phyloP scores from a whole-genome alignment of 495 filamentous ascomycete genomes.

The Trypethelium eluteriae region DNA sequence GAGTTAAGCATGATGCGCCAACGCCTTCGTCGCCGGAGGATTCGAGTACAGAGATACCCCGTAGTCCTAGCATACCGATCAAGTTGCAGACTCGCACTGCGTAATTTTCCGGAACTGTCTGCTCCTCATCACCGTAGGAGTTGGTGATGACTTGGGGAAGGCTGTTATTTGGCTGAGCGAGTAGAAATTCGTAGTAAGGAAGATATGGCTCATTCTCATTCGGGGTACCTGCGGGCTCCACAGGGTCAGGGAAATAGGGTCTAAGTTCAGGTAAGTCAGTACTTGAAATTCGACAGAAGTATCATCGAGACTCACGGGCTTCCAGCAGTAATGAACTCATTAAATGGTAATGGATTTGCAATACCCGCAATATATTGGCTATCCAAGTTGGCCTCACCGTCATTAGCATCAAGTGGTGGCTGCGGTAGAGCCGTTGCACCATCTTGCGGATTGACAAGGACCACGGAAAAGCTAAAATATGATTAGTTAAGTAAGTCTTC shows the following conservation, averaged over 20 bases:
- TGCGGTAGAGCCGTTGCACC: slow-evolving; percentile 3
- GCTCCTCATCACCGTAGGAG: slow-evolving; percentile 39
- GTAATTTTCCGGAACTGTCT: slow-evolving; percentile 33
- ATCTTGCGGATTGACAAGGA: slow-evolving; percentile 9
- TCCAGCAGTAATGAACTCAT: slow-evolving; percentile 61
- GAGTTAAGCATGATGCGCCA: slow-evolving; percentile 39
- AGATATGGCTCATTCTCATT: slow-evolving; percentile 43
- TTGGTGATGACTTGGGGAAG: slow-evolving; percentile 35
- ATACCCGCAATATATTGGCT: slow-evolving; percentile 37
- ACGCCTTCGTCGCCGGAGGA: slow-evolving; percentile 34
- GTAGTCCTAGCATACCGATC: slow-evolving; percentile 33
- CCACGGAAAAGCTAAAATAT: neutral
- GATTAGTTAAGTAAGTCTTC: neutral
- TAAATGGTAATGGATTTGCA: slow-evolving; percentile 36
- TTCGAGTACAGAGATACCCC: slow-evolving; percentile 35
- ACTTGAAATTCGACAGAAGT: neutral
- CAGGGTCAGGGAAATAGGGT: slow-evolving; percentile 54
- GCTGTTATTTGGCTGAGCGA: slow-evolving; percentile 31
- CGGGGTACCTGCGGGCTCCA: slow-evolving; percentile 44
- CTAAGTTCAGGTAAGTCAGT: slow-evolving; percentile 34
- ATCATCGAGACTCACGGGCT: neutral
- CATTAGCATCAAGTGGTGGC: slow-evolving; percentile 19
- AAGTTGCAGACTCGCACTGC: slow-evolving; percentile 31
- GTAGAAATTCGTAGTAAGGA: slow-evolving; percentile 31
- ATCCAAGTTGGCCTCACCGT: slow-evolving; percentile 43